These are phyloP conservation scores for Xylaria hypoxylon DNA, from an alignment of 2,329 filamentous ascomycete genomes.

Conservation along the genomic window DNA sequence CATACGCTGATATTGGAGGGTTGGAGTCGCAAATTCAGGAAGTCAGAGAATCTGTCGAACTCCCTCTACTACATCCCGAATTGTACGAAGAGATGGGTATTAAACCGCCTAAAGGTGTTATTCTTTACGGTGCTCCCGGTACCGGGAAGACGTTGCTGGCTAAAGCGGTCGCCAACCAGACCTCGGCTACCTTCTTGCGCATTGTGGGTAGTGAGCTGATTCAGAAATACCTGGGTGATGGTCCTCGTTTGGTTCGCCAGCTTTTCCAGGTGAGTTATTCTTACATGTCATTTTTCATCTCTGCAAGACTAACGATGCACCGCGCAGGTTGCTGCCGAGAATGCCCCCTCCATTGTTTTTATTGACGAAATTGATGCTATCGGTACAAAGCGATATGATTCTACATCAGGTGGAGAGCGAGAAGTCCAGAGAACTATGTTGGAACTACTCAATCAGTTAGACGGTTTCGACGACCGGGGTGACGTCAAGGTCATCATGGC, in stretches of 20 bases:
- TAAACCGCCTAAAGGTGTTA: constrained; percentile 99
- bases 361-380: constrained; percentile 99
- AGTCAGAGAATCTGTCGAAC: constrained; percentile 94
- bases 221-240: constrained; percentile 98
- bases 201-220: constrained; percentile 98
- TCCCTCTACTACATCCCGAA: constrained; percentile 94
- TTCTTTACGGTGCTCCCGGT: constrained; percentile 95
- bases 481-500: constrained; percentile 99
- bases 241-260: constrained; percentile 92
- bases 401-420: constrained; percentile 94
- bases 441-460: constrained; percentile 96
- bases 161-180: constrained; percentile 98
- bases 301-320: constrained; percentile 41
- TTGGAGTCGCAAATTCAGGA: constrained; percentile 96
- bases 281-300: not conserved
- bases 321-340: constrained; percentile 85
- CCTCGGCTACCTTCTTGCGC: constrained; percentile 96
- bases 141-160: constrained; percentile 96
- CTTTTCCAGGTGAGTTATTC: constrained; percentile 78
- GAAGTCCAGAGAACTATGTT: constrained; percentile 99
- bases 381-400: constrained; percentile 98
- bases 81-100: constrained; percentile 99
- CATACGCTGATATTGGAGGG: constrained; percentile 98
- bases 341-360: constrained; percentile 96
- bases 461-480: constrained; percentile 97